Conservation (phyloP, 176 grass and related monocot species). For the Triticum monococcum region DNA sequence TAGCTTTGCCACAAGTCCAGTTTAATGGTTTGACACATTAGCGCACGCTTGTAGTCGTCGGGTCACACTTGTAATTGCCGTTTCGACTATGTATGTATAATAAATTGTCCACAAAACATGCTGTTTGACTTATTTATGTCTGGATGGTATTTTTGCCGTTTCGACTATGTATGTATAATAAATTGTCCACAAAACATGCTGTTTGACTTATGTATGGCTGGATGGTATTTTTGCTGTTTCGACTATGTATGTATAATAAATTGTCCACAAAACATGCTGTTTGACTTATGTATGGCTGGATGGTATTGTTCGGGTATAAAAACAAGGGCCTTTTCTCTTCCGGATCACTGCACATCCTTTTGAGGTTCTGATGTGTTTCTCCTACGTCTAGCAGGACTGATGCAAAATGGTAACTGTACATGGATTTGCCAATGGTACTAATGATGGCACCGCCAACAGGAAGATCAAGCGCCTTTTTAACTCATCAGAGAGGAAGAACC, state of each 20-base stretch:
- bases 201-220: no score
- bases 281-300: neutral
- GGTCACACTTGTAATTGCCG: neutral
- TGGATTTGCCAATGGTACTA: conserved; percentile 11
- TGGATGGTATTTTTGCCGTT: neutral
- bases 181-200: no score
- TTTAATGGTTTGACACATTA: neutral
- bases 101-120: neutral
- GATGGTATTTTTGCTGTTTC: neutral
- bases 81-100: neutral
- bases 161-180: no score
- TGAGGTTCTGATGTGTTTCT: conserved; percentile 17
- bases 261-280: neutral
- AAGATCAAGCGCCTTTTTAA: conserved; percentile 36
- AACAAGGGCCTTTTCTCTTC: neutral
- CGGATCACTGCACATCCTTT: neutral
- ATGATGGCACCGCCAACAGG: conserved; percentile 30
- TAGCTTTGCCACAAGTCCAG: neutral
- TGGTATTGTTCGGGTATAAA: neutral
- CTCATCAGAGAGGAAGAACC: conserved; percentile 49
- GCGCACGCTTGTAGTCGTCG: neutral
- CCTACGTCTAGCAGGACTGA: conserved; percentile 34
- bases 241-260: neutral
- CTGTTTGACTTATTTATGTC: neutral
- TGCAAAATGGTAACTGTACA: conserved; percentile 40